Base-by-base conservation (phyloP, 139 green algal genomes). In the Nannochloris sp. region DNA sequence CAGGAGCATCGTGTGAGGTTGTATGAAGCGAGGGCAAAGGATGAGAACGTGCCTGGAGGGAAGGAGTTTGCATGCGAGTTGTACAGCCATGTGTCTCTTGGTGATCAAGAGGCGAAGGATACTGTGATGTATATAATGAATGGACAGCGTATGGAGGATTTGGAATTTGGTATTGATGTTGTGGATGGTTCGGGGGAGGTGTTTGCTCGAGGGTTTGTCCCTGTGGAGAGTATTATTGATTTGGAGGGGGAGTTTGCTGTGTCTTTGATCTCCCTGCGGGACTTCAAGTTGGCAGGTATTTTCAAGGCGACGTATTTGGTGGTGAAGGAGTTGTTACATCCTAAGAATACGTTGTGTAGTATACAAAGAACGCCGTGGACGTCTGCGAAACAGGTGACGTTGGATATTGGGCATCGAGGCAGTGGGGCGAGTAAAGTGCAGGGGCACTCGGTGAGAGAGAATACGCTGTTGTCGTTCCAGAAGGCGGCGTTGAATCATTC, bases 371-470 rank as follows among this genome's bases (percentile, higher is more conserved):
- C n/a, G 4, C 62, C 64, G 3, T 81, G 75, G 75, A 49, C 50
- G 29, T 56, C 75, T 6, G 59, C 53, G 4, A 20, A 53, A 12
- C n/a, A 40, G 16, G 29, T 25, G 20, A 79, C 71, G 3, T 66
- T 81, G 30, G 75, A 81, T 69, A 81, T 81, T 49, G 75, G 74
- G 20, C 75, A 82, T 61, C 66, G 75, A 8, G 75, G 75, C 5
- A 69, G 67, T 2, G 75, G 75, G 4, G 75, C 71, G 0, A 56
- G 17, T 49, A 66, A 69, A 49, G 63, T 61, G 14, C 46, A 67
- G 26, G 66, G 67, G 17, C 62, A 75, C 26, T 37, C n/a, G 1
- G 75, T 82, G 49, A 62, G 66, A 9, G 75, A 82, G 59, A 82
- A 82, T 66, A 82, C 75, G 30, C 29, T 82, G 33, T 67, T 82